Base-by-base conservation (phyloP, 441 rosid species). In the Heliophila coronopifolia region DNA sequence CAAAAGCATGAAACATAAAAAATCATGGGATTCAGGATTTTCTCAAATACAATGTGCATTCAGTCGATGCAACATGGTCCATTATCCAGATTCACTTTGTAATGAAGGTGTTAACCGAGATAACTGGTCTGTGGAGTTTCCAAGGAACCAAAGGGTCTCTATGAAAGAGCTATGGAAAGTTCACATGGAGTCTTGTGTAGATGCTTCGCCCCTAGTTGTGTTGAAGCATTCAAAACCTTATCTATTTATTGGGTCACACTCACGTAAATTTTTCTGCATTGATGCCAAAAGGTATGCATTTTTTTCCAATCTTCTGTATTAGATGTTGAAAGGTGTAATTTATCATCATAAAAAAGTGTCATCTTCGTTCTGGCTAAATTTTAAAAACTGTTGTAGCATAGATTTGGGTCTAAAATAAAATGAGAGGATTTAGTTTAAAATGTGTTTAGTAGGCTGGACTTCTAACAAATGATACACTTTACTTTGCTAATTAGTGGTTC, bases 241-340 rank as follows among this genome's bases (percentile, higher is more conserved):
- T 78, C 42, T 87, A 33, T 81, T 91, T 70, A 72, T 87, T 71
- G 98, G 98, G 63, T 88, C 98, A 54, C 98, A 91, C 66, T 76
- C 95, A 2, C 74, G 68, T 40, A 84, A 70, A 48, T 84, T 87
- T 68, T 50, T 71, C 8, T 76, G 95, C 55, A 36, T 87, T 48
- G 66, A 83, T 48, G 94, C 87, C 19, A 74, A 70, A 60, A 84
- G 93, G 98, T 91, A 65, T 44, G 45, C 43, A 39, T 47, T 50
- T 9, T 57, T 50, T 24, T 25, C 19, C 6, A 27, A 33, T 33
- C 15, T 52, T 28, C 17, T 32, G 7, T 49, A 9, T 6, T 7
- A 45, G 24, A 27, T 44, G 22, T 44, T 23, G 4, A 43, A 43
- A 25, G 32, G 11, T 26, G 22, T 15, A 1, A 15, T 16, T 5